A percentile compares a stretch with the other conserved stretches of the same genome.
phyloP scores from a whole-genome alignment of 768 basidiomycete genomes.

The Amanita exitialis region DNA sequence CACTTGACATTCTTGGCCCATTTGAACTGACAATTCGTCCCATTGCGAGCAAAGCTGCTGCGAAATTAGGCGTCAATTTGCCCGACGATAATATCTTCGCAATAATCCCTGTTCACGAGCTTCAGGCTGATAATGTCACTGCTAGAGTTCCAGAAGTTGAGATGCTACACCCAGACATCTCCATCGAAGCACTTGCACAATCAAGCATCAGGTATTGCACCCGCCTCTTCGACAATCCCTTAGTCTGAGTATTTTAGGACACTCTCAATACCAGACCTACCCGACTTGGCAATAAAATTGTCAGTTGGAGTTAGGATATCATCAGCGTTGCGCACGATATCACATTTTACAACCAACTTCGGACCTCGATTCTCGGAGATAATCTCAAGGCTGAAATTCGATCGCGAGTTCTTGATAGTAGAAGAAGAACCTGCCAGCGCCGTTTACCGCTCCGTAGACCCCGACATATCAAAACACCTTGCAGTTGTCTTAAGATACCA shows the following conservation, averaged over 20 bases:
- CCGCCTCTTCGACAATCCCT: not conserved
- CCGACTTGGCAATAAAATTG: constrained; percentile 37
- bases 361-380: constrained; percentile 47
- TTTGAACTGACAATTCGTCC: constrained; percentile 27
- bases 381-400: constrained; percentile 35
- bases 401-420: constrained; percentile 30
- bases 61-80: constrained; percentile 16
- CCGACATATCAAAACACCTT: constrained; percentile 42
- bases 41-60: constrained; percentile 24
- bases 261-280: constrained; percentile 33
- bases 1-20: constrained; percentile 29
- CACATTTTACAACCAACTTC: constrained; percentile 47
- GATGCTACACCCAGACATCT: constrained; percentile 30
- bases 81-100: constrained; percentile 19
- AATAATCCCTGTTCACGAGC: constrained; percentile 43
- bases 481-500: constrained; percentile 38
- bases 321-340: constrained; percentile 47
- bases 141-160: constrained; percentile 32
- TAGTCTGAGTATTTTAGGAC: constrained; percentile 23
- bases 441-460: constrained; percentile 28
- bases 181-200: constrained; percentile 33
- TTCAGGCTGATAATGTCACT: constrained; percentile 35
- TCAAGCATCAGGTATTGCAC: constrained; percentile 40
- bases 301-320: constrained; percentile 49
- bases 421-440: constrained; percentile 42